Conservation (phyloP, 2,329 filamentous ascomycete species). For the Tolypocladium sp. region DNA sequence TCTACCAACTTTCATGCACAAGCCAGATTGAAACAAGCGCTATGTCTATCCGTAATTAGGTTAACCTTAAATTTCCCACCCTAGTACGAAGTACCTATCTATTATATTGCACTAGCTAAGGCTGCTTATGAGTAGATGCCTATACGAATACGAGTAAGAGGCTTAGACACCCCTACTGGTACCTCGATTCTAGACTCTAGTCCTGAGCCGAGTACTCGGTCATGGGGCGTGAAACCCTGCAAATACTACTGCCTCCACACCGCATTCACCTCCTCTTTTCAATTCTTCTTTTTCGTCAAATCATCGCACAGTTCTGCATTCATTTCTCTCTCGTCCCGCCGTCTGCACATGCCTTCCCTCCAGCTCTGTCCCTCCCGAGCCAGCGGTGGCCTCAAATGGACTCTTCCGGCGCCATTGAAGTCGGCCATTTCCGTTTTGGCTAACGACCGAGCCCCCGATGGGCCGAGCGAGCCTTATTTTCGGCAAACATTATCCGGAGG, state of each 20-base stretch:
- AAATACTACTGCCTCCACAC: not conserved
- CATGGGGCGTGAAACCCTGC: not conserved
- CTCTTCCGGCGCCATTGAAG: not conserved
- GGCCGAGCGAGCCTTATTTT: not conserved
- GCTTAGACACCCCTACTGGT: no score
- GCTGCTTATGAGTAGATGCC: no score
- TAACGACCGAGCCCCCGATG: not conserved
- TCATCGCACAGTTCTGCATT: not conserved
- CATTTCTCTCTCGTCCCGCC: not conserved
- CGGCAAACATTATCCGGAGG: not conserved
- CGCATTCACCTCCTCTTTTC: not conserved
- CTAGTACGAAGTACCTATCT: no score
- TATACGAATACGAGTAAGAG: no score
- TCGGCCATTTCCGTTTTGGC: not conserved
- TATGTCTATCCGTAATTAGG: no score
- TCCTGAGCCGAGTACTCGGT: no score
- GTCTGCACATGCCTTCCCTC: not conserved
- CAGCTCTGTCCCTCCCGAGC: not conserved
- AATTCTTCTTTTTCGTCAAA: not conserved
- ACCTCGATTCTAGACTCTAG: no score
- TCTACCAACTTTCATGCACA: no score
- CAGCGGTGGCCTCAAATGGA: not conserved
- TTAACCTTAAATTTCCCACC: no score
- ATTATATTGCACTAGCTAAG: no score
- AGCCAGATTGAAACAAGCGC: no score